Conservation (phyloP, 352 stramenopile species). For the Globisporangium alternatum region DNA sequence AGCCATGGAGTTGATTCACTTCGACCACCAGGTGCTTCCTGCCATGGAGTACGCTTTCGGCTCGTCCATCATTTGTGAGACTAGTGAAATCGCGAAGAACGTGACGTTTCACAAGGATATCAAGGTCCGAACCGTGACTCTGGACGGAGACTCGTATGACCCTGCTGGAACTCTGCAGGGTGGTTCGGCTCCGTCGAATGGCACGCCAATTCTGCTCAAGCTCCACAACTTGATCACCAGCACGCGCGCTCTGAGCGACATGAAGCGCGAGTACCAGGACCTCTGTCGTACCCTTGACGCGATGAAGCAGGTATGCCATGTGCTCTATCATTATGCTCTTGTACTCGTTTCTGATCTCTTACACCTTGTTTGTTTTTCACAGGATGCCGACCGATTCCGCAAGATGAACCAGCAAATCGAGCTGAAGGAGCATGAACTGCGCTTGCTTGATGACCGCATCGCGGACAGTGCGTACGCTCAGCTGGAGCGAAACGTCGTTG, state of each 20-base stretch:
- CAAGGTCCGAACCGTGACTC: conserved; percentile 95
- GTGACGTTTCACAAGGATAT: conserved; percentile 91
- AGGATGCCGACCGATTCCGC: conserved; percentile 73
- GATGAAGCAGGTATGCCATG: conserved; percentile 58
- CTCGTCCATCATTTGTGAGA: conserved; percentile 97
- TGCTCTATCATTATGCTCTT: not conserved
- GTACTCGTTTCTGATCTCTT: not conserved
- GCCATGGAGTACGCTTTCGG: conserved; percentile 99
- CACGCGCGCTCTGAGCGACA: conserved; percentile 59
- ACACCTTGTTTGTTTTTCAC: not conserved
- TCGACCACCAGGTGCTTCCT: conserved; percentile 91
- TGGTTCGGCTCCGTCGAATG: conserved; percentile 78
- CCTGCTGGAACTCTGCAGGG: conserved; percentile 96
- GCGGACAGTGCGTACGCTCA: conserved; percentile 75
- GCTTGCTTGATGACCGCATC: conserved; percentile 78
- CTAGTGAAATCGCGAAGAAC: conserved; percentile 86
- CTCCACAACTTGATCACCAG: conserved; percentile 76
- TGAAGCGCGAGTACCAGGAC: conserved; percentile 73
- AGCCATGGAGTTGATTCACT: conserved; percentile 97
- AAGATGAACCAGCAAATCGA: conserved; percentile 77
- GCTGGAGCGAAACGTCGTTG: conserved; percentile 66
- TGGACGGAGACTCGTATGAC: conserved; percentile 98
- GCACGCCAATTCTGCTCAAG: conserved; percentile 74
- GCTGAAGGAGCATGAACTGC: conserved; percentile 80
- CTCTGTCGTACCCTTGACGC: conserved; percentile 46